Percentiles rank a stretch among this genome's conserved stretches.
phyloP scores from a whole-genome alignment of 1,284 basidiomycete genomes.

The Serendipita sp. region DNA sequence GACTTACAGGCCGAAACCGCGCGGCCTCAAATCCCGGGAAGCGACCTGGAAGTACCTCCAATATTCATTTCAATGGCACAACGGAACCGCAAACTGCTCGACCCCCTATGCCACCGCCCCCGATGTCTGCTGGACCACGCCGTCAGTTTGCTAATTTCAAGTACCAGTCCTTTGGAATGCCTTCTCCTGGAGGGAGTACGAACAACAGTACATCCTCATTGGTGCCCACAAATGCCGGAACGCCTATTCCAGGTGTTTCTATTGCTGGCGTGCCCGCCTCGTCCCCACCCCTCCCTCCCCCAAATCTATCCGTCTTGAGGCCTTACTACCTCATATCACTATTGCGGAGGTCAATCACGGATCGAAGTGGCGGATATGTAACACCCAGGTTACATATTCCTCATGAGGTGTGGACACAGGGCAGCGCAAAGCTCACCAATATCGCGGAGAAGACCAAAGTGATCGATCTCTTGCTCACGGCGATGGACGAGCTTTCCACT shows the following conservation, averaged over 20 bases:
- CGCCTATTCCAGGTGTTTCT: not conserved
- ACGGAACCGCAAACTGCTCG: not conserved
- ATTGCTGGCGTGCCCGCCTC: slow-evolving; percentile 42
- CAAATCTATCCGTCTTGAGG: slow-evolving; percentile 59
- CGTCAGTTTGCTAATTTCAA: not conserved
- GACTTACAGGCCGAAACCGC: slow-evolving; percentile 34
- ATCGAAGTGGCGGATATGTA: slow-evolving; percentile 74
- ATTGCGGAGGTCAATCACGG: slow-evolving; percentile 65
- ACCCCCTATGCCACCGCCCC: slow-evolving; percentile 3
- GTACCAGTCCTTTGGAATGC: slow-evolving; percentile 4
- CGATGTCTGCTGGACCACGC: not conserved
- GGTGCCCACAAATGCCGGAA: not conserved
- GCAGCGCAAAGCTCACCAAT: slow-evolving; percentile 68
- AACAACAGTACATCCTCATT: slow-evolving; percentile 1
- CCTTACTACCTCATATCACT: slow-evolving; percentile 85
- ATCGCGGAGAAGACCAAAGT: slow-evolving; percentile 76
- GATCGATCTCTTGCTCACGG: slow-evolving; percentile 60
- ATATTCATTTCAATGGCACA: not conserved
- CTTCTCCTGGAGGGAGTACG: not conserved
- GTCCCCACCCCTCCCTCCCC: slow-evolving; percentile 53
- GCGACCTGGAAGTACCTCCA: too few species aligned
- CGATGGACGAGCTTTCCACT: slow-evolving; percentile 59
- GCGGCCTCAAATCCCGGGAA: slow-evolving; percentile 20
- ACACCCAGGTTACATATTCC: slow-evolving; percentile 80
- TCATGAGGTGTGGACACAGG: slow-evolving; percentile 72